Percentiles rank a stretch among this genome's conserved stretches.
These are phyloP conservation scores for Xylaria sp. DNA, from an alignment of 2,329 filamentous ascomycete genomes.

Conservation along the genomic window DNA sequence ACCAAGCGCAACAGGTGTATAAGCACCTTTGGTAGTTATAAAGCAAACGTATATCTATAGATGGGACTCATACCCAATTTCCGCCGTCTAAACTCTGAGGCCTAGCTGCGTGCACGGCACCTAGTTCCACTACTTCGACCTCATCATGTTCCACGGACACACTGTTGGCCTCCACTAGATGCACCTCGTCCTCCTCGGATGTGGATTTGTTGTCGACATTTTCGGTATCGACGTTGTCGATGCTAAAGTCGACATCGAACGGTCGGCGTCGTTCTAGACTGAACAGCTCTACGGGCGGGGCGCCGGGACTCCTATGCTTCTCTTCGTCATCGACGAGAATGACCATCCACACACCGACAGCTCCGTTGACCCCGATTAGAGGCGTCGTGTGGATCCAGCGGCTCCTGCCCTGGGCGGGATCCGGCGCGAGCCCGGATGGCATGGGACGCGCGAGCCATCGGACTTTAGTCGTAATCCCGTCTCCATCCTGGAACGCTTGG, in stretches of 20 bases:
- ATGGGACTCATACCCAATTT: constrained; percentile 1
- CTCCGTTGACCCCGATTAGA: constrained; percentile 71
- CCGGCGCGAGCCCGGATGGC: neutral
- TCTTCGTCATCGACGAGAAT: constrained; percentile 75
- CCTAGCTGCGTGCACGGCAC: neutral
- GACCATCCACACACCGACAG: constrained; percentile 83
- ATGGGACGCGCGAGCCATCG: constrained; percentile 66
- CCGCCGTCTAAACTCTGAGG: neutral
- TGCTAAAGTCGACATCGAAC: constrained; percentile 26
- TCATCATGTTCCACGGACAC: constrained; percentile 11
- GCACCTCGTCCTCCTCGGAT: constrained; percentile 9
- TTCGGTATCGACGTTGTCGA: neutral
- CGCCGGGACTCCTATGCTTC: constrained; percentile 26
- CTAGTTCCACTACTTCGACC: constrained; percentile 11
- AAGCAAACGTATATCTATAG: neutral
- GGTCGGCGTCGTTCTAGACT: constrained; percentile 25
- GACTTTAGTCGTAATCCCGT: constrained; percentile 79
- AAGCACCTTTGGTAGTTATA: neutral
- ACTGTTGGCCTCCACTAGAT: constrained; percentile 1
- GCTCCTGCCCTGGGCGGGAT: constrained; percentile 66
- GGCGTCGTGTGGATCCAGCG: constrained; percentile 85
- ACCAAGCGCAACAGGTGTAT: neutral
- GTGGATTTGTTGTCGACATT: constrained; percentile 18
- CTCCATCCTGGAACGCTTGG: constrained; percentile 72
- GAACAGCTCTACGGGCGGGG: constrained; percentile 31